Percentiles rank a stretch among this genome's conserved stretches.
Evolutionary conservation across 345 rosid species (phyloP).

Genomic region (Salix arbutifolia): DNA sequence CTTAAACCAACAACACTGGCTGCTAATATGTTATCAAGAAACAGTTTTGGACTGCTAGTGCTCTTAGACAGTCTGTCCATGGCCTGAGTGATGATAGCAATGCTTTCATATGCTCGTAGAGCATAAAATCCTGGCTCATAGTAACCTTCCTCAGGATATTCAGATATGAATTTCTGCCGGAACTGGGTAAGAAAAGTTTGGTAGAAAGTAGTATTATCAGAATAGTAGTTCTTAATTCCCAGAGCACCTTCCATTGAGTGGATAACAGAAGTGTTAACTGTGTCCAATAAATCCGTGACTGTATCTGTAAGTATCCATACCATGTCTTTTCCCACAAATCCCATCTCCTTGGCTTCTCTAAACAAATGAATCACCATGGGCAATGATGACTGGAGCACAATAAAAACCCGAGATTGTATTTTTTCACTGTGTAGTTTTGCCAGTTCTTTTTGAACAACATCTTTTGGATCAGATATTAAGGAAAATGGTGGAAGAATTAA

Average conservation of each 20-base stretch:
- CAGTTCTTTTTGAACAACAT: slow-evolving; percentile 25
- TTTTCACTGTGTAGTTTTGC: slow-evolving; percentile 1
- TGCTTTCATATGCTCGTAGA: slow-evolving; percentile 39
- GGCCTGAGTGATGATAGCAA: slow-evolving; percentile 20
- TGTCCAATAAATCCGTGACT: slow-evolving; percentile 30
- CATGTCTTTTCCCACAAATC: slow-evolving; percentile 34
- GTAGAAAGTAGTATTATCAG: slow-evolving; percentile 8
- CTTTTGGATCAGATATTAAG: slow-evolving; percentile 18
- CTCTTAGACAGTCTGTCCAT: neutral
- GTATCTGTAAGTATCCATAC: slow-evolving; percentile 42
- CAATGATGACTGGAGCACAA: slow-evolving; percentile 39
- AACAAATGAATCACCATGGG: slow-evolving; percentile 34
- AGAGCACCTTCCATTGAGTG: slow-evolving; percentile 43
- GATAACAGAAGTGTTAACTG: slow-evolving; percentile 34
- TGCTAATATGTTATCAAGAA: slow-evolving; percentile 16
- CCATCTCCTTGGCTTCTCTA: slow-evolving; percentile 35
- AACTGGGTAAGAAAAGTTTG: slow-evolving; percentile 23
- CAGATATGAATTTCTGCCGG: slow-evolving; percentile 5
- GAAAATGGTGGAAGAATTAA: slow-evolving; percentile 40
- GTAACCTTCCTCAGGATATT: slow-evolving; percentile 28
- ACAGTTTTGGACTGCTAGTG: neutral
- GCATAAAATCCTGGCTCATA: slow-evolving; percentile 34
- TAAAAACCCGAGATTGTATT: slow-evolving; percentile 34
- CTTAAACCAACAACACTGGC: slow-evolving; percentile 38
- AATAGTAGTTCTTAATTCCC: slow-evolving; percentile 34